Percentiles rank a stretch among this genome's conserved stretches.
Conservation (phyloP, 345 rosid species). For the Eucalyptus urophylla region DNA sequence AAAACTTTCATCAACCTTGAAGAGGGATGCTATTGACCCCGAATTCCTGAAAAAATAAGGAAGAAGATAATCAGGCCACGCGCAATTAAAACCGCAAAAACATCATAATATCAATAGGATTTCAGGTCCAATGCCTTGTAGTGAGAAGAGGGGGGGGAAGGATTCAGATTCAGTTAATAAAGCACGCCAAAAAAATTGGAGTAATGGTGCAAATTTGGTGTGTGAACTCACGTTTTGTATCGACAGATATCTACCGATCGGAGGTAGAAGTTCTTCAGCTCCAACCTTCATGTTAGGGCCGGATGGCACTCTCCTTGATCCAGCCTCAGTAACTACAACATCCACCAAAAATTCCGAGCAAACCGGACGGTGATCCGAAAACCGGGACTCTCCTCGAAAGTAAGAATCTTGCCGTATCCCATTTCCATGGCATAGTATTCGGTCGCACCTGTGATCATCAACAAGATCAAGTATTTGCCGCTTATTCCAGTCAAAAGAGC, state of each 20-base stretch:
- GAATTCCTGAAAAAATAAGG: neutral
- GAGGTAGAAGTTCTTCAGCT: slow-evolving; percentile 27
- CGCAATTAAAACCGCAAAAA: neutral
- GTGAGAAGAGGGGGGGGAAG: neutral
- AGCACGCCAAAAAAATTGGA: neutral
- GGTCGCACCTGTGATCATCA: slow-evolving; percentile 68
- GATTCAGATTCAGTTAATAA: neutral
- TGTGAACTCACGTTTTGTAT: neutral
- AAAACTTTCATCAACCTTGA: neutral
- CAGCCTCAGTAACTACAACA: slow-evolving; percentile 30
- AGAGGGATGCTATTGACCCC: neutral
- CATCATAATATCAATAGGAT: neutral
- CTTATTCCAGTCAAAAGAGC: neutral
- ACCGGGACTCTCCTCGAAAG: slow-evolving; percentile 48
- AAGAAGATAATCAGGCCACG: neutral
- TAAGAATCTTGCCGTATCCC: slow-evolving; percentile 58
- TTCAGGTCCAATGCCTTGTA: neutral
- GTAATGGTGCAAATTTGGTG: neutral
- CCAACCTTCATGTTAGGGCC: slow-evolving; percentile 21
- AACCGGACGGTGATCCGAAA: slow-evolving; percentile 93
- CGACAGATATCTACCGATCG: neutral
- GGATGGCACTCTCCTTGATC: slow-evolving; percentile 3
- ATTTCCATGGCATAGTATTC: slow-evolving; percentile 78
- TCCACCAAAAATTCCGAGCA: slow-evolving; percentile 47
- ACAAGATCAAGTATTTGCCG: neutral